Evolutionary conservation across 75 land plant genomes (phyloP), one percentile per base, ranked within the genome.

Genomic region (Cryptomeria japonica): DNA sequence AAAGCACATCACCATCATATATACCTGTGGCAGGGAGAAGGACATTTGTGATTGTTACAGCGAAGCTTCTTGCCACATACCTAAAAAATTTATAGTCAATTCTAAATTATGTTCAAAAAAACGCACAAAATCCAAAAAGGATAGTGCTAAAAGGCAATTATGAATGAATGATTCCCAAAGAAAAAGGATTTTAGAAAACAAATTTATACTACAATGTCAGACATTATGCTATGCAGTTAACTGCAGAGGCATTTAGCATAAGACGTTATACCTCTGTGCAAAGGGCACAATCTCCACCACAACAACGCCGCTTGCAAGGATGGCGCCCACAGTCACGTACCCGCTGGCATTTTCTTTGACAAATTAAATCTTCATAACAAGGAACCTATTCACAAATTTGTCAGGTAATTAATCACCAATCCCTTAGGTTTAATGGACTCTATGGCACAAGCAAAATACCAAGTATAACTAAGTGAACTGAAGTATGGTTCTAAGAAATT

Each of bases 1-100:
- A 80, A 56, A 85, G 88, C 44, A 46, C 46, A 83, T 90, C 88
- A 82, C 85, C 91, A 89, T 84, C 87, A 55, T 86, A 86, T 32
- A 79, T 94, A 97, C 99, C 97, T 95, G 91, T 98, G 99, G 79
- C 99, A 97, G 36, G 96, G 97, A 58, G 99, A 91, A 83, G 99
- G 99, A 82, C 99, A 98, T 90, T 97, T 98, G 85, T 97, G 99
- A 85, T 98, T 98, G 83, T 91, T 95, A 87, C 99, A 98, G 38
- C 94, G 89, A 61, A 98, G 95, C 91, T 90, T 96, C 86, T 92
- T 92, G 90, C 92, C 97, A 93, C 99, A 98, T 78, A 97, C 89
- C 99, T 98, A 87, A 89, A 87, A 39, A 61, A 8, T 18, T 85
- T 39, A 86, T 87, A 80, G 28, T 83, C 46, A 85, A 44, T 47